Evolutionary conservation across 257 asterid genomes (phyloP), one percentile per base, ranked within the genome.

Genomic region (Vinca minor): DNA sequence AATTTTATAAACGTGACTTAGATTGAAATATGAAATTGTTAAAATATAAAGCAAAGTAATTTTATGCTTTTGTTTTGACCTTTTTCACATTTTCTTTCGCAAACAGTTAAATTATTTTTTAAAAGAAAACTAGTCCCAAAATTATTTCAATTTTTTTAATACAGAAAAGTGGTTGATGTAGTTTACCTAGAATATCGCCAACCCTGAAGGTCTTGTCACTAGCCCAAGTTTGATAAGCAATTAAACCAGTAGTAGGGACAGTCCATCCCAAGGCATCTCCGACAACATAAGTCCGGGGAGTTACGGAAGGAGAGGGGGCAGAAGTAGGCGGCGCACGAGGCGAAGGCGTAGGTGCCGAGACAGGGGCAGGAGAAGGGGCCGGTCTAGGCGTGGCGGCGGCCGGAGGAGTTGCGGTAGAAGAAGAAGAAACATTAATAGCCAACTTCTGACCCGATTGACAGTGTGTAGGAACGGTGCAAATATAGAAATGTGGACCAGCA

Each of bases 181-280:
- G 31, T 42, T 69, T 81, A 88, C 94, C 83, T 68, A 88, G 73
- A 67, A 47, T 71, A 57, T 88, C 95, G 17, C 93, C 96, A 13
- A 84, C 93, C 23, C 21, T 5, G 78, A 86, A 88, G 32, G 12
- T 66, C 63, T 74, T 81, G 73, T 63, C 73, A 21, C 66, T 71
- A 61, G 87, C 84, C 95, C 93, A 88, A 0, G 82, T 82, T 74
- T 66, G 79, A 66, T 86, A 88, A 8, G 82, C 68, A 61, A 46
- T 3, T 52, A 71, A 49, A 17, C 88, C 89, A 57, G 73, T 79
- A 0, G 78, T 76, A 15, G 95, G 95, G 5, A 88, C 81, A 17
- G 6, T 3, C 96, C 96, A 88, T 6, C 92, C 96, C 59, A 79
- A 35, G 64, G 41, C 41, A 67, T 77, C 91, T 15, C 96, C 96